These are phyloP conservation scores for Coemansia sp. DNA, from an alignment of 192 early-diverging fungal genomes.

Conservation along the genomic window DNA sequence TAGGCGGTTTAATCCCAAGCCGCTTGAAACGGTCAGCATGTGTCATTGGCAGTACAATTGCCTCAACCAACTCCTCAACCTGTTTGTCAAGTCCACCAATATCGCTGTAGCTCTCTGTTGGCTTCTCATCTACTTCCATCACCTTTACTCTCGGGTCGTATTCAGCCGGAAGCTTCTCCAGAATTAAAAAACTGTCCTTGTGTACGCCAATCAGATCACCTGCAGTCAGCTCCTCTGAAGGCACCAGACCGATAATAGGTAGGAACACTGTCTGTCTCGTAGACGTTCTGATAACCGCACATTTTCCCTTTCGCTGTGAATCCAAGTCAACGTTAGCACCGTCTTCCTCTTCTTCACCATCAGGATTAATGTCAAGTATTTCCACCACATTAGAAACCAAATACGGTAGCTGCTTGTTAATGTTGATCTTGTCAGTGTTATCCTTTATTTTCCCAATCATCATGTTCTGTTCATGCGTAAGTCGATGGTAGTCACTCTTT, in stretches of 20 bases:
- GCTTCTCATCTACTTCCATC: conserved; percentile 99
- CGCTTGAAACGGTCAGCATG: conserved; percentile 84
- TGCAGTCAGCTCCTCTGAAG: conserved; percentile 83
- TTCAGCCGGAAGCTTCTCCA: conserved; percentile 96
- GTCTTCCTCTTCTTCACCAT: conserved; percentile 88
- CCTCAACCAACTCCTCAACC: conserved; percentile 84
- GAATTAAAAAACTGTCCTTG: conserved; percentile 94
- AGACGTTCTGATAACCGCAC: conserved; percentile 94
- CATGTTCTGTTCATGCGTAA: conserved; percentile 82
- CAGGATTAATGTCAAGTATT: conserved; percentile 90
- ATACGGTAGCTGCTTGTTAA: conserved; percentile 97
- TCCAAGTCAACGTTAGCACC: conserved; percentile 93
- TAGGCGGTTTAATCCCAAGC: conserved; percentile 82
- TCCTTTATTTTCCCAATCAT: conserved; percentile 95
- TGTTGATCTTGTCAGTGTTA: conserved; percentile 97
- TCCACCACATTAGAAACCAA: conserved; percentile 96
- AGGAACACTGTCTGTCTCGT: conserved; percentile 96
- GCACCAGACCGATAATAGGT: conserved; percentile 95
- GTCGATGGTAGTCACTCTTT: conserved; percentile 85
- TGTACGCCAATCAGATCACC: conserved; percentile 97
- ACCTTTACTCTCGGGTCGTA: conserved; percentile 98
- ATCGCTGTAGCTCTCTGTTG: conserved; percentile 95
- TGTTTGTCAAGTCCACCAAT: conserved; percentile 89
- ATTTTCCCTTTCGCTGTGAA: conserved; percentile 90
- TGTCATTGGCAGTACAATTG: conserved; percentile 83